Percentiles rank a stretch among this genome's conserved stretches.
phyloP scores from a whole-genome alignment of 108 stramenopile species.

The Nitzschia inconspicua region DNA sequence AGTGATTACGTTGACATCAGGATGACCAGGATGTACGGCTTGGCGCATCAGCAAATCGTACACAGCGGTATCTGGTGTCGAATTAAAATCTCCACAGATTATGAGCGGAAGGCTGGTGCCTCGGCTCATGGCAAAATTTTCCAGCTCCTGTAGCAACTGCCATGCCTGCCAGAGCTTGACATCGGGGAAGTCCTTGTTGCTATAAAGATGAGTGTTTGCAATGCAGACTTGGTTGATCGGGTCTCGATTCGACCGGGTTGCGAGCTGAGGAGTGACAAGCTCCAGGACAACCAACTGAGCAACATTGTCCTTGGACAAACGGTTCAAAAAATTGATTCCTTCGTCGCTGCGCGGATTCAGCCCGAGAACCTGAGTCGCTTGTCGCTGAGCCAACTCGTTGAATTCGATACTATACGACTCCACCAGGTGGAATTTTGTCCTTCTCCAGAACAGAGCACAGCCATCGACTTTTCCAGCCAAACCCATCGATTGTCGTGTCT shows the following conservation, averaged over 20 bases:
- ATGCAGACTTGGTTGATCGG: slow-evolving; percentile 90
- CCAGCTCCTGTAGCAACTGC: slow-evolving; percentile 91
- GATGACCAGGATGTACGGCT: slow-evolving; percentile 87
- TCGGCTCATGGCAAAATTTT: slow-evolving; percentile 84
- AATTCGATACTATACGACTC: slow-evolving; percentile 97
- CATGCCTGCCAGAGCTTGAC: slow-evolving; percentile 98
- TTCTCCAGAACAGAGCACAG: slow-evolving; percentile 98
- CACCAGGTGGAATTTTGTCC: slow-evolving; percentile 86
- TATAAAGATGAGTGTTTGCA: slow-evolving; percentile 98
- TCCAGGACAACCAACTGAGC: slow-evolving; percentile 96
- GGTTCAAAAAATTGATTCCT: slow-evolving; percentile 80
- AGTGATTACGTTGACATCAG: slow-evolving; percentile 73
- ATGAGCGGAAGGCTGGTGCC: slow-evolving; percentile 84
- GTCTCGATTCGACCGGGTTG: slow-evolving; percentile 56
- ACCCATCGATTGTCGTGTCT: slow-evolving; percentile 95
- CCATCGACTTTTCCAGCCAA: slow-evolving; percentile 96
- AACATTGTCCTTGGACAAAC: slow-evolving; percentile 96
- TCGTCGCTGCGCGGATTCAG: slow-evolving; percentile 84
- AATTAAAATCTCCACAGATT: slow-evolving; percentile 99
- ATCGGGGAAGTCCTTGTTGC: slow-evolving; percentile 96
- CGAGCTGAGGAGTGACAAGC: slow-evolving; percentile 69
- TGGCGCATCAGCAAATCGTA: slow-evolving; percentile 91
- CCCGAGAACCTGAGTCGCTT: slow-evolving; percentile 84
- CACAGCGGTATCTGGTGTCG: slow-evolving; percentile 94
- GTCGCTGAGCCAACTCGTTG: slow-evolving; percentile 91